Conservation (phyloP, 371 early-diverging fungal genomes). For the Globomyces sp. region DNA sequence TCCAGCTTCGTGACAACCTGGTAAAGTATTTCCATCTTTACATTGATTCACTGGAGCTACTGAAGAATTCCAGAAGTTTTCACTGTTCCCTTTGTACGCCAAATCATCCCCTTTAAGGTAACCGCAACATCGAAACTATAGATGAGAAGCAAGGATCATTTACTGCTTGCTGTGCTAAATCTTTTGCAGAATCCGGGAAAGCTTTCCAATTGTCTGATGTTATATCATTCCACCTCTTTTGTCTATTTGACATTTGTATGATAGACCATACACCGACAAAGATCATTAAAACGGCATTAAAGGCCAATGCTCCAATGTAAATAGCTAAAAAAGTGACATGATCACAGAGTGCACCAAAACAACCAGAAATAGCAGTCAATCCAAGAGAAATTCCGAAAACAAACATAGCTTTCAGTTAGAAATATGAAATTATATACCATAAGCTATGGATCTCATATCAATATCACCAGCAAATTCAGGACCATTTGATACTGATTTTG, state of each 20-base stretch:
- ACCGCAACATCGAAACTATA: constrained; percentile 5
- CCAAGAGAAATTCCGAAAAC: too few species aligned
- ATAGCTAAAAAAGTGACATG: not conserved
- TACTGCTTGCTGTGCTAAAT: not conserved
- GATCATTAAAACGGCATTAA: not conserved
- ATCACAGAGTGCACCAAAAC: not conserved
- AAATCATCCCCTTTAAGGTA: not conserved
- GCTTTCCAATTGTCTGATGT: not conserved
- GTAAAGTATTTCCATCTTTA: not conserved
- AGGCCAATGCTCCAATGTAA: not conserved
- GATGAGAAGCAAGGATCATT: not conserved
- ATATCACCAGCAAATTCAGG: too few species aligned
- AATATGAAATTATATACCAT: too few species aligned
- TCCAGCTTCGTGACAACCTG: constrained; percentile 4
- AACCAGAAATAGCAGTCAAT: not conserved
- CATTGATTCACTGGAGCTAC: not conserved
- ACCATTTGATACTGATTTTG: too few species aligned
- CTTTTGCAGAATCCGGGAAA: not conserved
- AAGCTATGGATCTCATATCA: too few species aligned
- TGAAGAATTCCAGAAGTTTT: not conserved
- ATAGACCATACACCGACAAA: not conserved
- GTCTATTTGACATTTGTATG: not conserved
- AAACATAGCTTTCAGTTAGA: too few species aligned
- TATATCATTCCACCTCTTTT: not conserved
- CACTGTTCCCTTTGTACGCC: constrained; percentile 6